Base-by-base conservation (phyloP, 225 moss, liverwort and hornwort species). In the Thuidium tamariscinum region DNA sequence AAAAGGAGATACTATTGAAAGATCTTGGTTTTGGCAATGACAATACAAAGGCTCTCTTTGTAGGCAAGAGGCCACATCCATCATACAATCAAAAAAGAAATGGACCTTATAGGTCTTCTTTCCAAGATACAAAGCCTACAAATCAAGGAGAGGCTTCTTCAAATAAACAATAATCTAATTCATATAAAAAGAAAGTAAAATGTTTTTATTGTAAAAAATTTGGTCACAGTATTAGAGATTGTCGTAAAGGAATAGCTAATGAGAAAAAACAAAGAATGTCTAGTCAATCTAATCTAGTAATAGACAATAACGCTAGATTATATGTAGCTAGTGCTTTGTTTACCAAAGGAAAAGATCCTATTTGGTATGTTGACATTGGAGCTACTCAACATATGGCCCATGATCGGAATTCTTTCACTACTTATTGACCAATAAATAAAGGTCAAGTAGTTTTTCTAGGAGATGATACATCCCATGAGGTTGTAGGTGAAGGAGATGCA, bases 361-460 rank as follows among this genome's bases (percentile, higher is more conserved):
- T 36, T 66, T 36, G 11, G 36, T 36, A 36, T 66, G 36, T 21
- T 12, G 21, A 36, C 1, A 66, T 2, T 7, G 0, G 21, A 1
- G 11, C 21, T 11, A 36, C 1, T 3, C 36, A 66, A 36, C 36
- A 36, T 3, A 67, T 37, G 21, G 66, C 37, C 36, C 3, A 22
- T 2, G 0, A 67, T 6, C 1, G 0, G 0, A 67, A 2, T 67
- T 67, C 22, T 21, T 67, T 37, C 12, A 7, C 37, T 0, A 36
- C 3, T 6, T 21, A 67, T 67, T 2, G 11, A 37, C 21, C 1
- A 7, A 1, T 21, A 21, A 37, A 3, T 37, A 67, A 65, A 37
- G 12, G 21, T 36, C 20, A 65, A 65, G 36, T 65, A 10, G 36
- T 65, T 37, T 67, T 11, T 2, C 2, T 37, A 21, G 12, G 66